phyloP scores from a whole-genome alignment of 352 stramenopile genomes.

The Phytopythium ostracodes region DNA sequence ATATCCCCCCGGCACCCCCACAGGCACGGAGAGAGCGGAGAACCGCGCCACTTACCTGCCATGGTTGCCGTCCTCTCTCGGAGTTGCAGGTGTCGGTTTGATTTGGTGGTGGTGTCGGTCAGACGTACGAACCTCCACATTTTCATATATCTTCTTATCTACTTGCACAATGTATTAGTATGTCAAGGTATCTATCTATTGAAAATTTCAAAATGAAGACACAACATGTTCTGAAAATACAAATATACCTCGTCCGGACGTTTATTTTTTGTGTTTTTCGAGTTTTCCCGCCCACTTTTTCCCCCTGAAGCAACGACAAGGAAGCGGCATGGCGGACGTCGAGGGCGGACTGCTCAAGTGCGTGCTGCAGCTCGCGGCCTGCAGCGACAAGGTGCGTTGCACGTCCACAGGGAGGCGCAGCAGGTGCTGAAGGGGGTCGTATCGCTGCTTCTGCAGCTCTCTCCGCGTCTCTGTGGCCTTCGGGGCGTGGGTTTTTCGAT shows the following conservation, averaged over 20 bases:
- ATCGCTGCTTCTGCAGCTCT: background rate
- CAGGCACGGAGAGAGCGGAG: background rate
- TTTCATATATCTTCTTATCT: background rate
- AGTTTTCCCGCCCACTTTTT: constrained; percentile 10
- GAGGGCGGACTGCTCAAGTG: constrained; percentile 66
- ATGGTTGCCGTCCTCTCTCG: constrained; percentile 4
- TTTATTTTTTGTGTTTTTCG: background rate
- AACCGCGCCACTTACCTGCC: constrained; percentile 9
- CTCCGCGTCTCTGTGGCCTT: background rate
- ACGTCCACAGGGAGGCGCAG: background rate
- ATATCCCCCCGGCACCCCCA: background rate
- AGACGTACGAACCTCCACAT: background rate
- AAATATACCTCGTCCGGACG: background rate
- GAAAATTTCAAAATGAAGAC: no score
- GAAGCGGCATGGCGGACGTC: constrained; percentile 37
- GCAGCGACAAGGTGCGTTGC: constrained; percentile 61
- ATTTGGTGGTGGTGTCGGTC: constrained; percentile 2
- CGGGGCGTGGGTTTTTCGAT: background rate
- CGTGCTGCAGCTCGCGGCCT: constrained; percentile 67
- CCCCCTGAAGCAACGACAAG: background rate
- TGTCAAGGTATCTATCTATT: no score
- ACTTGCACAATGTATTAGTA: background rate
- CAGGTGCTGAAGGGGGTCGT: background rate
- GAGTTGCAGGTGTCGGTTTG: background rate
- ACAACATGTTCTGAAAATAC: no score